Conservation (phyloP, 768 basidiomycete genomes). For the Clitopilus hobsonii region DNA sequence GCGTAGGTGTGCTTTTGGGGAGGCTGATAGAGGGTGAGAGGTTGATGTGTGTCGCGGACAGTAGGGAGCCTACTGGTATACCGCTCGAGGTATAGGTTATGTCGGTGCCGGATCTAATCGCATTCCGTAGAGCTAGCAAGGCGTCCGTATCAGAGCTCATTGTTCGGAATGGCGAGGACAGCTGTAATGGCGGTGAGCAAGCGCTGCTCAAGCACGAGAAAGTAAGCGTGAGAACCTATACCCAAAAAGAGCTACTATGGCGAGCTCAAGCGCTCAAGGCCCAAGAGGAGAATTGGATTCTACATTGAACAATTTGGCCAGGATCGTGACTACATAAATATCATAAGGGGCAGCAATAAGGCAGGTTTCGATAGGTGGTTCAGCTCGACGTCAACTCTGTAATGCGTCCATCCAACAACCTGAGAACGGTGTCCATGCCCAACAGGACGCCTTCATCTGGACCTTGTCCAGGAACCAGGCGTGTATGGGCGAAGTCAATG, state of each 20-base stretch:
- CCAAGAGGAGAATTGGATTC: neutral
- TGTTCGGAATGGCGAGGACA: neutral
- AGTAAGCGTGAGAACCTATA: no score
- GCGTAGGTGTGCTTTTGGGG: constrained; percentile 73
- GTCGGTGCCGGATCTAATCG: constrained; percentile 49
- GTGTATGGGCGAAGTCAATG: constrained; percentile 95
- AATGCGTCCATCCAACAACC: constrained; percentile 43
- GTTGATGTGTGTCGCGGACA: constrained; percentile 60
- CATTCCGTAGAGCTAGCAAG: constrained; percentile 52
- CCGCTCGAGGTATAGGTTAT: constrained; percentile 45
- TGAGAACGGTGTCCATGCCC: constrained; percentile 65
- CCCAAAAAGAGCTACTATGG: neutral
- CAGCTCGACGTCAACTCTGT: constrained; percentile 6
- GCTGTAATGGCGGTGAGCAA: neutral
- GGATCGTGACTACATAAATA: no score
- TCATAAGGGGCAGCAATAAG: no score
- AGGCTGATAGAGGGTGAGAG: constrained; percentile 48
- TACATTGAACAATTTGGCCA: no score
- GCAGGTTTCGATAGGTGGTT: neutral
- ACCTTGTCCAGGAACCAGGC: constrained; percentile 61
- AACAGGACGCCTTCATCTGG: constrained; percentile 73
- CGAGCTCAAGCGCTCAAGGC: neutral
- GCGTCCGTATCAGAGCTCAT: constrained; percentile 40
- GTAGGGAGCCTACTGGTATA: constrained; percentile 41
- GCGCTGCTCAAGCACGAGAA: neutral